Conservation (phyloP, 192 early-diverging fungal species). For the Dimargaris verticillata region DNA sequence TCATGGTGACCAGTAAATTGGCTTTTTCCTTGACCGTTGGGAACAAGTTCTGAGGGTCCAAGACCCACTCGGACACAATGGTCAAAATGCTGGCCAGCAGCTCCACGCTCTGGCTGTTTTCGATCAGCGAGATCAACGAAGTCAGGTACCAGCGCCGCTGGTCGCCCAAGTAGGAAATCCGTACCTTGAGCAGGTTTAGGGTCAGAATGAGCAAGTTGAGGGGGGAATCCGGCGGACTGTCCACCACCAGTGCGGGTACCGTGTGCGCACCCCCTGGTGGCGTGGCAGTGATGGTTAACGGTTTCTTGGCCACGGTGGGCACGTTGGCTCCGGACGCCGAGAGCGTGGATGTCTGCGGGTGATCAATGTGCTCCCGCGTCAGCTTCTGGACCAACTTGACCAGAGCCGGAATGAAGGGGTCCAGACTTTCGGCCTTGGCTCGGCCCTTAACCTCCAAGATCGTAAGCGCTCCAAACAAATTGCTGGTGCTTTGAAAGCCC, state of each 20-base stretch:
- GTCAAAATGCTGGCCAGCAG: slow-evolving; percentile 60
- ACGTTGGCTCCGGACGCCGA: slow-evolving; percentile 10
- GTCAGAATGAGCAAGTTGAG: slow-evolving; percentile 35
- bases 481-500: slow-evolving; percentile 43
- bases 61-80: slow-evolving; percentile 78
- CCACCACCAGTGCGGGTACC: not conserved
- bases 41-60: slow-evolving; percentile 65
- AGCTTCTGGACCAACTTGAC: slow-evolving; percentile 74
- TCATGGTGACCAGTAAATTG: slow-evolving; percentile 79
- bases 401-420: slow-evolving; percentile 53
- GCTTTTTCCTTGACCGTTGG: slow-evolving; percentile 96
- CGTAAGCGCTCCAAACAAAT: slow-evolving; percentile 46
- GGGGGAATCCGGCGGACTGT: slow-evolving; percentile 22
- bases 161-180: slow-evolving; percentile 63
- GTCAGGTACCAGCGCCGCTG: slow-evolving; percentile 72
- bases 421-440: slow-evolving; percentile 44
- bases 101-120: slow-evolving; percentile 57
- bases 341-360: slow-evolving; percentile 17
- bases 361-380: slow-evolving; percentile 62
- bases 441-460: slow-evolving; percentile 48
- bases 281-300: slow-evolving; percentile 14
- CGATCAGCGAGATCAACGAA: slow-evolving; percentile 65
- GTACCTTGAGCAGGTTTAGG: slow-evolving; percentile 31
- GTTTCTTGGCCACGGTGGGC: slow-evolving; percentile 15
- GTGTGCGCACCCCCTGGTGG: not conserved